Evolutionary conservation across 2,329 filamentous ascomycete genomes (phyloP), one percentile per base, ranked within the genome.

Genomic region (Cladosporium sp.): DNA sequence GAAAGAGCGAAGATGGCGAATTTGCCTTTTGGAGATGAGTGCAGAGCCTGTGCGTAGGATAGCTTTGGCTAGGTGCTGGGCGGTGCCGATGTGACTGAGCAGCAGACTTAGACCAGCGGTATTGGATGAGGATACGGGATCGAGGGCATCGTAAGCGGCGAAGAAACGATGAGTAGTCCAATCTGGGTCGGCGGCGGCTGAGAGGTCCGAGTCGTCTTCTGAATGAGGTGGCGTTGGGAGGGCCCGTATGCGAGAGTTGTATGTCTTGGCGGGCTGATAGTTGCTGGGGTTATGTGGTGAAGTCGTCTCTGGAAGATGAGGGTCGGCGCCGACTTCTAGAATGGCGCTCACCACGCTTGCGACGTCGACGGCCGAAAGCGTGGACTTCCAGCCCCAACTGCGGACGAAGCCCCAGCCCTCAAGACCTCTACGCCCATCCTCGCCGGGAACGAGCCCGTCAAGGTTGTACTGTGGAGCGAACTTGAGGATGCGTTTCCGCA

Each of bases 381-480:
- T 96, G 1, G 91, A 92, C 67, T 91, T 87, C 91, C 91, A 98
- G 9, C 93, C 93, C 93, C 93, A 98, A 66, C 89, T 95, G 54
- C 91, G 82, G 14, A 97, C 92, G 66, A 97, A 98, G 0, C 93
- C 92, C 92, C 92, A 97, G 9, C 90, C 91, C 68, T 95, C 90
- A 65, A 92, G 92, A 43, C 83, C 82, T 18, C 85, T 84, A 4
- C 55, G 57, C 14, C 78, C 84, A 49, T 83, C 81, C 58, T 82
- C 84, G 4, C 85, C 82, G 1, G 92, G 92, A 0, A 98, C 90
- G 64, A 98, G 83, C 48, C 92, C 93, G 59, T 97, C 91, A 1
- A 98, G 79, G 28, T 95, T 93, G 69, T 97, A 98, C 56, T 95
- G 78, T 1, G 89, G 89, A 0, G 91, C 91, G 66, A 95, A 97